Evolutionary conservation across 1,139 yeast genomes (phyloP), one percentile per base, ranked within the genome.

Genomic region (Yamadazyma trypodendri): DNA sequence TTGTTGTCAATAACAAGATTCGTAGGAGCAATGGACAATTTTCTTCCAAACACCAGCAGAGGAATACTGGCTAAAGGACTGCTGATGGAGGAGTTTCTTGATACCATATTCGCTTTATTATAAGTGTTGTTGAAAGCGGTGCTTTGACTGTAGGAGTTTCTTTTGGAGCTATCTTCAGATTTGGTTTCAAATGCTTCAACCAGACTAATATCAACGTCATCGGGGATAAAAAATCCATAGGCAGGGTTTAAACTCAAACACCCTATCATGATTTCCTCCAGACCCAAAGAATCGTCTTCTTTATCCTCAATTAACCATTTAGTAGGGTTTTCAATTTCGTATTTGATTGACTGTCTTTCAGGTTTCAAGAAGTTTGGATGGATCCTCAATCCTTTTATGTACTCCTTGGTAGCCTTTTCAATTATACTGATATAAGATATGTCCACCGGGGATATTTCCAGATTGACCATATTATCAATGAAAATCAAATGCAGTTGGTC

Each of bases 311-410:
- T 41, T 11, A 67, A 50, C 75, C 75, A 68, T 11, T 42, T 39
- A 2, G 61, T 44, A 0, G 73, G 72, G 39, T 68, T 65, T 7
- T 56, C 46, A 3, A 71, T 49, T 45, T 79, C 85, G n/a, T 64
- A 58, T 20, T 63, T 65, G 1, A 60, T 44, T 1, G 71, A 37
- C 3, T 55, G 29, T 41, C 51, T 33, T 40, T 55, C 50, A 10
- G 68, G 45, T 11, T 47, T 44, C 4, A 67, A 43, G 32, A 79
- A 61, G 36, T 72, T 68, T 1, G 83, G 81, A 46, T 81, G 84
- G 9, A 79, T 44, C 23, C 64, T 51, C 45, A 75, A 61, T 1
- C 58, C 46, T 34, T 44, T 50, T 29, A 52, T 45, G 20, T 44
- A 45, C 1, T 25, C 24, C 16, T 38, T 41, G 17, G 53, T 45